These are phyloP conservation scores for Diaporthe vexans DNA, from an alignment of 2,329 filamentous ascomycete species.

Conservation along the genomic window DNA sequence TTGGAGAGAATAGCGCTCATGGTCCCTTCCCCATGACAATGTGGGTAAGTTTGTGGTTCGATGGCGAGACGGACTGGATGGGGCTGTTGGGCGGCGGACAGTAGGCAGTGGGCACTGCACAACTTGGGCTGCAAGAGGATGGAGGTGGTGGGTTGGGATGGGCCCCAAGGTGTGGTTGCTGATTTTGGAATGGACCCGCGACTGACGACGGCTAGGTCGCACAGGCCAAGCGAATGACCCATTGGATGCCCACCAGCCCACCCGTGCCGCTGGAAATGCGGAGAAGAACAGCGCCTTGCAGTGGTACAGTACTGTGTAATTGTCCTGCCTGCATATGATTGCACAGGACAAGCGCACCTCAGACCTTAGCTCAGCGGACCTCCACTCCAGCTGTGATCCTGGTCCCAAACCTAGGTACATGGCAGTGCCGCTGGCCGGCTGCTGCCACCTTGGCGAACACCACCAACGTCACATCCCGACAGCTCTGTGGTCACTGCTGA, in stretches of 20 bases:
- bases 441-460: conserved; percentile 30
- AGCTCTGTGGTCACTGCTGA: background rate
- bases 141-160: conserved; percentile 14
- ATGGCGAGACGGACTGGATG: background rate
- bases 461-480: background rate
- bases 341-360: too few species aligned
- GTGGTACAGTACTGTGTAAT: background rate
- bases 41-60: background rate
- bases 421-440: conserved; percentile 1
- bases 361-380: background rate
- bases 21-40: conserved; percentile 28
- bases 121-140: background rate
- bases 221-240: background rate
- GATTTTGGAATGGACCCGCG: conserved; percentile 27
- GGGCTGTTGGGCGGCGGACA: conserved; percentile 10
- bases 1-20: conserved; percentile 24
- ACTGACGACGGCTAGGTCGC: conserved; percentile 15
- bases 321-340: background rate
- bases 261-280: conserved; percentile 26
- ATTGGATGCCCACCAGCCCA: background rate
- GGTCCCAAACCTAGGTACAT: background rate
- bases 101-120: background rate
- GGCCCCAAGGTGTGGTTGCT: background rate
- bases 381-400: conserved; percentile 27
- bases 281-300: background rate